Conservation (phyloP, 352 stramenopile genomes). For the Pythium utonaiense region DNA sequence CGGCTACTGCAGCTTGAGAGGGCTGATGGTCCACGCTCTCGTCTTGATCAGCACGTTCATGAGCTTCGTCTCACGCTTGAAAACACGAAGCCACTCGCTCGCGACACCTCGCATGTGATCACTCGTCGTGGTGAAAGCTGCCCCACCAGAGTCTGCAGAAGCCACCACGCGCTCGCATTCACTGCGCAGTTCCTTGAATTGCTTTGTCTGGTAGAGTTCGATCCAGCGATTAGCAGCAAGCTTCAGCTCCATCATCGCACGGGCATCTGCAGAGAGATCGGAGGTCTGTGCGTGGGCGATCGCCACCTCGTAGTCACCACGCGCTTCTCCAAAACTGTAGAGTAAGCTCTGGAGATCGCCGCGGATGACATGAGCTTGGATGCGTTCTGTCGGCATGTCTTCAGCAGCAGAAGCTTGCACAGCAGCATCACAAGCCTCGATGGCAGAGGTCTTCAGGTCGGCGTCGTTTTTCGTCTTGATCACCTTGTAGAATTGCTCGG, state of each 20-base stretch:
- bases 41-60: slow-evolving; percentile 20
- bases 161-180: slow-evolving; percentile 20
- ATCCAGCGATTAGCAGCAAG: slow-evolving; percentile 48
- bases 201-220: slow-evolving; percentile 39
- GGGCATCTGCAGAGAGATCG: not conserved
- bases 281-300: not conserved
- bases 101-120: slow-evolving; percentile 5
- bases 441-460: slow-evolving; percentile 30
- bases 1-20: not conserved
- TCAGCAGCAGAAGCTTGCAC: slow-evolving; percentile 29
- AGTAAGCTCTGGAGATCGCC: slow-evolving; percentile 53
- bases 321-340: slow-evolving; percentile 33
- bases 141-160: too few species aligned
- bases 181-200: slow-evolving; percentile 38
- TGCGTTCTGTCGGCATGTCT: slow-evolving; percentile 18
- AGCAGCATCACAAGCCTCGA: slow-evolving; percentile 43
- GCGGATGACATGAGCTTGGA: slow-evolving; percentile 45
- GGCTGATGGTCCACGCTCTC: slow-evolving; percentile 14
- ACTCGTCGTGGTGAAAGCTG: too few species aligned
- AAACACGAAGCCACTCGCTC: slow-evolving; percentile 15
- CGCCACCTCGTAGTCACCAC: slow-evolving; percentile 37
- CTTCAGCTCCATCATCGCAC: slow-evolving; percentile 34
- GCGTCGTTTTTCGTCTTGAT: slow-evolving; percentile 41
- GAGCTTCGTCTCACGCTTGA: slow-evolving; percentile 10
- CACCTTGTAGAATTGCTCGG: slow-evolving; percentile 34